Percentiles rank a stretch among this genome's conserved stretches.
These are phyloP conservation scores for Trametes sp. DNA, from an alignment of 1,284 basidiomycete genomes.

Conservation along the genomic window DNA sequence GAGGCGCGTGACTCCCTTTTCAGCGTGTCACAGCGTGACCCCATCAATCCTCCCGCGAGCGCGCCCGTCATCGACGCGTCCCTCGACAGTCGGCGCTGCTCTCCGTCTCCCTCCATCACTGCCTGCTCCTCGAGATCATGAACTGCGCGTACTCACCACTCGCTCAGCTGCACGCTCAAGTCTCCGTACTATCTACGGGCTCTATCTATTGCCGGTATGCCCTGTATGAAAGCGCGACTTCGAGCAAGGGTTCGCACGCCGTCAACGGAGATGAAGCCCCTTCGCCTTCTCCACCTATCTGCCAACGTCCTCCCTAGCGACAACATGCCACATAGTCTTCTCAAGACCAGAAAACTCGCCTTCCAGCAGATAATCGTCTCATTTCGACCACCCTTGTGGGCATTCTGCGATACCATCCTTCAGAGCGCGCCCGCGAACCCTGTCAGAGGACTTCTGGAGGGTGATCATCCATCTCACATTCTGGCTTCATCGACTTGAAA, in stretches of 20 bases:
- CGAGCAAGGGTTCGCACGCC: slow-evolving; percentile 16
- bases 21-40: slow-evolving; percentile 11
- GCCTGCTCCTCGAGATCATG: neutral
- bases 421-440: neutral
- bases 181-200: no score
- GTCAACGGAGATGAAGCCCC: slow-evolving; percentile 17
- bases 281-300: slow-evolving; percentile 1
- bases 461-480: neutral
- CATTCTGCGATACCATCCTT: slow-evolving; percentile 18
- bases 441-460: neutral
- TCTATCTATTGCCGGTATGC: slow-evolving; percentile 6
- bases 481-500: neutral
- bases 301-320: slow-evolving; percentile 26
- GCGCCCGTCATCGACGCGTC: neutral
- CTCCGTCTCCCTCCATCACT: neutral
- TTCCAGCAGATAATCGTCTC: slow-evolving; percentile 18
- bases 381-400: neutral
- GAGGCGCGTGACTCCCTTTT: slow-evolving; percentile 3
- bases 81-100: neutral
- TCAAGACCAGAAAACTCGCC: neutral
- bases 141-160: neutral
- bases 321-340: neutral
- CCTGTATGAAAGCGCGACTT: slow-evolving; percentile 10
- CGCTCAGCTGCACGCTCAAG: neutral
- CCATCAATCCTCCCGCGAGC: neutral